Conservation (phyloP, 2,329 filamentous ascomycete species). For the Aspergillus tanneri region DNA sequence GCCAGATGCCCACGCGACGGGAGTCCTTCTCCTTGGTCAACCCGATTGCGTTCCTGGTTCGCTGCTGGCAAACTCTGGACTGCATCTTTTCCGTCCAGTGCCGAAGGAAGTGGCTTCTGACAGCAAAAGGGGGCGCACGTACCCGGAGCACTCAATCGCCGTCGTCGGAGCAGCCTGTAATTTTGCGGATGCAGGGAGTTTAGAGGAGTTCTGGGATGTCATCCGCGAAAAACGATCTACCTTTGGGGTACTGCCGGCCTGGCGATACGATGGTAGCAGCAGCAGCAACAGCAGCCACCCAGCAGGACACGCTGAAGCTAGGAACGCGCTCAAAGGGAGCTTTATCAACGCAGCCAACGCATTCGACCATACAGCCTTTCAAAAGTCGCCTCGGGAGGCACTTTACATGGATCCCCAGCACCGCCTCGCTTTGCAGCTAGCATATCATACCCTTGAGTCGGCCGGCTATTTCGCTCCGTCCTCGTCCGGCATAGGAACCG, state of each 20-base stretch:
- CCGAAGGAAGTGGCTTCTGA: too few species aligned
- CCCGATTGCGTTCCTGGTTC: not conserved
- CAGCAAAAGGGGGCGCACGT: too few species aligned
- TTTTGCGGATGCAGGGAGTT: conserved; percentile 30
- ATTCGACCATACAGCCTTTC: conserved; percentile 31
- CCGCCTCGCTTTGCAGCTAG: conserved; percentile 25
- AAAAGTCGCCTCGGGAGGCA: conserved; percentile 22
- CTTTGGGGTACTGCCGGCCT: not conserved
- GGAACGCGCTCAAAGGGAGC: not conserved
- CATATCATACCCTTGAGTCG: conserved; percentile 31
- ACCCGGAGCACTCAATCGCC: conserved; percentile 22
- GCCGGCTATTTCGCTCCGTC: conserved; percentile 28
- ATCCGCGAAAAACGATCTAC: conserved; percentile 18
- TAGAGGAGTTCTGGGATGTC: conserved; percentile 38
- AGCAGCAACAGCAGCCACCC: not conserved
- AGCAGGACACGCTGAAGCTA: too few species aligned
- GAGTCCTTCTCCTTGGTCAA: not conserved
- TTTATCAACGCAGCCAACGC: not conserved
- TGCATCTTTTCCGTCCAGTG: too few species aligned
- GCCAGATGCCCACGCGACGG: not conserved
- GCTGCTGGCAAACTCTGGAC: too few species aligned
- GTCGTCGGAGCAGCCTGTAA: conserved; percentile 35
- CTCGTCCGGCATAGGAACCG: conserved; percentile 1
- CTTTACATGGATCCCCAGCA: conserved; percentile 30
- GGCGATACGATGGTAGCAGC: not conserved